A percentile compares a stretch with the other conserved stretches of the same genome.
phyloP scores from a whole-genome alignment of 495 filamentous ascomycete genomes.

The Trichocladium antarcticum region DNA sequence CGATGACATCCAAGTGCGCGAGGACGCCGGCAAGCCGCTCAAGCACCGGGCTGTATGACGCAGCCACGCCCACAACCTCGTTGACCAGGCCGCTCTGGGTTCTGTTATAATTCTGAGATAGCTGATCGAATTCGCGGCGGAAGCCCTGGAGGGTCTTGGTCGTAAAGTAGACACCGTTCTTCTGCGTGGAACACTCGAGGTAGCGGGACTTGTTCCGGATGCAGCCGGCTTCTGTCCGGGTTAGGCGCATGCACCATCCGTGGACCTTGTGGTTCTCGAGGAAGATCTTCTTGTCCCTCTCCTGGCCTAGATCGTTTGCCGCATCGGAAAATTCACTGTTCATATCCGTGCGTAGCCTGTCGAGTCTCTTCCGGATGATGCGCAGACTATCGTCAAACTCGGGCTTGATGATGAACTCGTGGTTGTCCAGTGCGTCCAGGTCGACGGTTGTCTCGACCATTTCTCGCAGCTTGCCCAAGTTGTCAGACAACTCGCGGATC shows the following conservation, averaged over 20 bases:
- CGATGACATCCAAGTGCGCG: conserved; percentile 92
- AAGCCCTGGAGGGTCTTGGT: conserved; percentile 71
- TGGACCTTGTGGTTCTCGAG: conserved; percentile 92
- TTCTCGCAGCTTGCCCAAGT: conserved; percentile 77
- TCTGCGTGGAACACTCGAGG: conserved; percentile 94
- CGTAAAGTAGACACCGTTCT: conserved; percentile 98
- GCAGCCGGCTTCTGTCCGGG: conserved; percentile 78
- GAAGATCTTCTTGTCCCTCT: conserved; percentile 96
- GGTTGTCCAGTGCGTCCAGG: conserved; percentile 86
- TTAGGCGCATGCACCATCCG: conserved; percentile 94
- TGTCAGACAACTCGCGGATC: conserved; percentile 60
- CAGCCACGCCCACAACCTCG: conserved; percentile 86
- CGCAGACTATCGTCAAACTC: conserved; percentile 89
- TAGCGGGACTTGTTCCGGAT: conserved; percentile 87
- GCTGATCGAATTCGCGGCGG: conserved; percentile 85
- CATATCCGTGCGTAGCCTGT: conserved; percentile 76
- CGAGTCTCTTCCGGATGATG: conserved; percentile 80
- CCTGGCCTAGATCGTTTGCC: conserved; percentile 74
- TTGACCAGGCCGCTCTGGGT: conserved; percentile 85
- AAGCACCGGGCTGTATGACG: conserved; percentile 88
- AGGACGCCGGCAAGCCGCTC: conserved; percentile 82
- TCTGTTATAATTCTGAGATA: conserved; percentile 89
- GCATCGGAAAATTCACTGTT: conserved; percentile 67
- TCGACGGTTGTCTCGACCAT: conserved; percentile 99
- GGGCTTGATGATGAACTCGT: conserved; percentile 98